phyloP scores from a whole-genome alignment of 1,284 basidiomycete species.

The Polyporus tsugae region DNA sequence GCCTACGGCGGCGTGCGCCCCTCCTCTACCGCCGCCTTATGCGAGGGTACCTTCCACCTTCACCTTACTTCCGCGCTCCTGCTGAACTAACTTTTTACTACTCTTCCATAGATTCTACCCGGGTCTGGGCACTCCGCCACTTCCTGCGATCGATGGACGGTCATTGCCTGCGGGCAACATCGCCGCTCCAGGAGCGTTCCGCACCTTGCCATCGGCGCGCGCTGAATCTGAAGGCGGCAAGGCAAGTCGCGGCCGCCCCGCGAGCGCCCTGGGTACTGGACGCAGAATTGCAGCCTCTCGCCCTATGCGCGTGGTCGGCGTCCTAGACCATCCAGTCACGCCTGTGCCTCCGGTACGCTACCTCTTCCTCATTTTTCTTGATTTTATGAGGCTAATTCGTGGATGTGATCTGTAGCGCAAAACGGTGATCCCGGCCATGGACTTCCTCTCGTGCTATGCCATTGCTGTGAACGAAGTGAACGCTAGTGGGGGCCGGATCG shows the following conservation, averaged over 20 bases:
- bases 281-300: slow-evolving; percentile 35
- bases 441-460: slow-evolving; percentile 93
- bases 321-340: slow-evolving; percentile 83
- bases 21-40: slow-evolving; percentile 89
- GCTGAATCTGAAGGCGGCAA: not conserved
- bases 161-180: slow-evolving; percentile 40
- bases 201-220: not conserved
- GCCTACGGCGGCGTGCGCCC: slow-evolving; percentile 82
- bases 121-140: slow-evolving; percentile 55
- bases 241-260: not conserved
- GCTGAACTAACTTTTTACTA: slow-evolving; percentile 2
- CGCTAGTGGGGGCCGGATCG: slow-evolving; percentile 91
- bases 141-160: slow-evolving; percentile 58
- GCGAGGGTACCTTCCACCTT: slow-evolving; percentile 68
- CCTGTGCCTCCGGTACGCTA: slow-evolving; percentile 81
- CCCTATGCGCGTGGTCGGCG: slow-evolving; percentile 71
- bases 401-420: slow-evolving; percentile 59
- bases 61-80: slow-evolving; percentile 3
- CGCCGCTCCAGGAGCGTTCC: slow-evolving; percentile 48
- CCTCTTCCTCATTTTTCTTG: slow-evolving; percentile 1
- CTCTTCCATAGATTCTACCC: slow-evolving; percentile 67
- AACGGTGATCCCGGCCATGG: slow-evolving; percentile 91
- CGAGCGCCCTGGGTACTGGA: slow-evolving; percentile 8
- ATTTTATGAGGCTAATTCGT: slow-evolving; percentile 2
- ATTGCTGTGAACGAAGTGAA: slow-evolving; percentile 94